Base-by-base conservation (phyloP, 306 rosid species). In the Ziziphus jujuba region DNA sequence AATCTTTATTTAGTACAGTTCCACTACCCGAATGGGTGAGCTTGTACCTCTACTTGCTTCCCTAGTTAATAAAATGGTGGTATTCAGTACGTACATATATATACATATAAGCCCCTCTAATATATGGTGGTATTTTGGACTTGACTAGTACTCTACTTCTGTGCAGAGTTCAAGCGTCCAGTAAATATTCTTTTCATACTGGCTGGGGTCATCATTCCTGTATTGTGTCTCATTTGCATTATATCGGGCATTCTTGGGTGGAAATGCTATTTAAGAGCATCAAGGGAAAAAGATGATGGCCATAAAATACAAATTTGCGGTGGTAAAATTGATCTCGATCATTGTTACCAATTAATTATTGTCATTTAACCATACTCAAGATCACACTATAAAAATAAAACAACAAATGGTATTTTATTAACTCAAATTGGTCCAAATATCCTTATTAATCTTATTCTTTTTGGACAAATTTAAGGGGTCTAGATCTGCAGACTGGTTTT, bases 101-200 rank as follows among this genome's bases (percentile, higher is more conserved):
- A n/a, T n/a, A n/a, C n/a, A n/a, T n/a, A n/a, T n/a, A n/a, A n/a
- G n/a, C 13, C 23, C 21, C 28, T n/a, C 19, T 11, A 14, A 15
- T 57, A n/a, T 9, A 3, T 34, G 3, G 38, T 34, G 7, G 7
- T 7, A 34, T 3, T 3, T 34, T 3, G 3, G 7, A 34, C 7
- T 34, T 34, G 38, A 34, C 38, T 34, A 34, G 38, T 34, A 34
- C 5, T 34, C 7, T 34, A 3, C 38, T 34, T 34, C 5, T 34
- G 38, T 72, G 63, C 25, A 77, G 77, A 77, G 45, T 77, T 65
- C 15, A 31, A 61, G 7, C 77, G 43, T 0, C 77, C 77, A 8
- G 47, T 3, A 20, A 45, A 60, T 52, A 49, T 16, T 10, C 13
- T 38, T 12, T 45, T 72, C 6, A 64, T 33, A 34, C 3, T 34